Base-by-base conservation (phyloP, 441 rosid genomes). In the Pelargonium citronellum region DNA sequence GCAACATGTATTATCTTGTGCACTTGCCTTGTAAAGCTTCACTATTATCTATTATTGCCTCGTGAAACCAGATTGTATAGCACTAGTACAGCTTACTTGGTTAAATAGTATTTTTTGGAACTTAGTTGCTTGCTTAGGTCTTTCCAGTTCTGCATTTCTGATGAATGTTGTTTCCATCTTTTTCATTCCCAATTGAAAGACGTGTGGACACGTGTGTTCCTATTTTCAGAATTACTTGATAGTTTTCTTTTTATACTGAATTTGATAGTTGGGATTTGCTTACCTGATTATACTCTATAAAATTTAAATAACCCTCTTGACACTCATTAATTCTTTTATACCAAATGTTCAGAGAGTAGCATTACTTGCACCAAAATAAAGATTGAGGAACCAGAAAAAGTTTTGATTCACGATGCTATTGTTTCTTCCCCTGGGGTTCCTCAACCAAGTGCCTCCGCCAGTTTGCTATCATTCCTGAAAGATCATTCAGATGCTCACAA, bases 321-420 rank as follows among this genome's bases (percentile, higher is more conserved):
- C 17, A 66, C 46, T 53, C 61, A 11, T 69, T 43, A 57, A 2
- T 34, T 67, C 17, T 58, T 16, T 4, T 65, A 19, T 70, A 69
- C 61, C 53, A 57, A 66, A 47, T 71, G 17, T 6, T 46, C 17
- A 75, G 81, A 68, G 64, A 64, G 47, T 37, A 17, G 4, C 67
- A 65, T 43, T 17, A 24, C 51, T 46, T 4, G 43, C 49, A 22
- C 69, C 34, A 66, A 77, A 22, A 72, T 66, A 66, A 75, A 49
- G 67, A 58, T 58, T 57, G 79, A 79, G 73, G 79, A 66, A 37
- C 55, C 65, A 0, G 81, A 74, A 10, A 24, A 79, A 57, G 68
- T 60, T 55, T 73, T 72, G 12, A 67, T 30, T 67, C 77, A 34
- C 66, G 69, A 47, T 44, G 68, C 67, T 6, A 41, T 7, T 43